These are phyloP conservation scores for Theobroma grandiflorum DNA, from an alignment of 441 rosid species.

Conservation along the genomic window DNA sequence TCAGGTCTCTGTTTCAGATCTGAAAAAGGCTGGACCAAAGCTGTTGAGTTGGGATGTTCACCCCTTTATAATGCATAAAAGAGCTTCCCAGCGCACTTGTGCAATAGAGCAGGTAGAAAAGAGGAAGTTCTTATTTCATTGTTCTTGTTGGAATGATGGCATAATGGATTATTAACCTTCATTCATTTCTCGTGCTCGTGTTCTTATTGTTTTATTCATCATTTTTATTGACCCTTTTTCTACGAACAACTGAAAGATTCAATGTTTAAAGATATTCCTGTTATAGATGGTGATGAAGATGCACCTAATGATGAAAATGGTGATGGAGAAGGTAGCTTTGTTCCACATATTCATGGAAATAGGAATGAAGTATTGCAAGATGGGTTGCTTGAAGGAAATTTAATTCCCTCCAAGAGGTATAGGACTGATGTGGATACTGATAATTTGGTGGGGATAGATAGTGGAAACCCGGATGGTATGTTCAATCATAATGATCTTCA, in stretches of 20 bases:
- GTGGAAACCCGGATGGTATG: slow-evolving; percentile 29
- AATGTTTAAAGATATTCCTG: slow-evolving; percentile 27
- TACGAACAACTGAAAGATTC: slow-evolving; percentile 53
- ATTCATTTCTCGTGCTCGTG: neutral
- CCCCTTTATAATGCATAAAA: slow-evolving; percentile 54
- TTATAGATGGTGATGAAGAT: slow-evolving; percentile 22
- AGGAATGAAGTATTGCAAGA: slow-evolving; percentile 27
- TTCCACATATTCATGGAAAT: slow-evolving; percentile 32
- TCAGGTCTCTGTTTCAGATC: slow-evolving; percentile 45
- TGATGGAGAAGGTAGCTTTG: slow-evolving; percentile 21
- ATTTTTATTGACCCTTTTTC: slow-evolving; percentile 25
- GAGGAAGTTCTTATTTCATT: neutral
- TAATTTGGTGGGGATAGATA: slow-evolving; percentile 16
- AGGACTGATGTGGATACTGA: slow-evolving; percentile 29
- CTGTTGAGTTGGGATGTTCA: slow-evolving; percentile 52
- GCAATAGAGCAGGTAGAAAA: slow-evolving; percentile 47
- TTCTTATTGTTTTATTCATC: slow-evolving; percentile 3
- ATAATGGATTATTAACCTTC: slow-evolving; percentile 7
- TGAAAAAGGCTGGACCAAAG: slow-evolving; percentile 40
- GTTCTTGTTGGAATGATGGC: neutral
- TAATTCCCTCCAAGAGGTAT: slow-evolving; percentile 43
- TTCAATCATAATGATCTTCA: slow-evolving; percentile 8
- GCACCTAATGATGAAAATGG: slow-evolving; percentile 12
- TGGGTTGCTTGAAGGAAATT: slow-evolving; percentile 12
- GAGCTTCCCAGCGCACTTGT: slow-evolving; percentile 51